Conservation (phyloP, 805 yeast species). For the Nakazawaea peltata region DNA sequence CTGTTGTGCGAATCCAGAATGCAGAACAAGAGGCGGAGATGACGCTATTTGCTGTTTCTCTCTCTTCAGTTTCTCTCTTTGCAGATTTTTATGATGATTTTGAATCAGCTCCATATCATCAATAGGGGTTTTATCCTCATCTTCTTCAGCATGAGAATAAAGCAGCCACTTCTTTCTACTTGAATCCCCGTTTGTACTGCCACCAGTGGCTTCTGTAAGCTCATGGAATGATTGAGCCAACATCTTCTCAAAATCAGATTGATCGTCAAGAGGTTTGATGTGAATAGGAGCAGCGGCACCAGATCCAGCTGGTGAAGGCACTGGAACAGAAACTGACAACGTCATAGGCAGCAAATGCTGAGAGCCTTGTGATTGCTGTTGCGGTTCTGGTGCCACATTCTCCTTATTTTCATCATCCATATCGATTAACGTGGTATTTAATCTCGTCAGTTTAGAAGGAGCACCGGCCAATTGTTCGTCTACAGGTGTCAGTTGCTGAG, state of each 20-base stretch:
- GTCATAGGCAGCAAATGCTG: too few species aligned
- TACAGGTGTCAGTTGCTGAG: conserved; percentile 13
- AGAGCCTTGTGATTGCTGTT: too few species aligned
- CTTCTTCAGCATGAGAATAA: conserved; percentile 9
- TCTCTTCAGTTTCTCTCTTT: conserved; percentile 5
- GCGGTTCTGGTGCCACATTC: conserved; percentile 5
- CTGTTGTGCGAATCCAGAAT: not conserved
- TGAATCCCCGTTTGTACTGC: too few species aligned
- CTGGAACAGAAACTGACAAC: too few species aligned
- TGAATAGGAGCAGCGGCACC: too few species aligned
- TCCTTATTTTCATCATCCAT: conserved; percentile 24
- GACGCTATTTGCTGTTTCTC: conserved; percentile 2
- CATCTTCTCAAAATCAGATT: conserved; percentile 8
- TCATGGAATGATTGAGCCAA: conserved; percentile 21
- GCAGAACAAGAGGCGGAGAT: conserved; percentile 3
- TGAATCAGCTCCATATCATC: not conserved
- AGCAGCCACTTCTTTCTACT: conserved; percentile 5
- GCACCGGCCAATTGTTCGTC: conserved; percentile 27
- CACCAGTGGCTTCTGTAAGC: conserved; percentile 1
- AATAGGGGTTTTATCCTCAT: conserved; percentile 1
- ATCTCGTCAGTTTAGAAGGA: conserved; percentile 38
- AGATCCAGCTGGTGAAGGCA: too few species aligned
- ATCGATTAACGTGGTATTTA: conserved; percentile 29
- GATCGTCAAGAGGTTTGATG: not conserved
- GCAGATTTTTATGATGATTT: not conserved